Base-by-base conservation (phyloP, 2,329 filamentous ascomycete species). In the Fusarium foetens region DNA sequence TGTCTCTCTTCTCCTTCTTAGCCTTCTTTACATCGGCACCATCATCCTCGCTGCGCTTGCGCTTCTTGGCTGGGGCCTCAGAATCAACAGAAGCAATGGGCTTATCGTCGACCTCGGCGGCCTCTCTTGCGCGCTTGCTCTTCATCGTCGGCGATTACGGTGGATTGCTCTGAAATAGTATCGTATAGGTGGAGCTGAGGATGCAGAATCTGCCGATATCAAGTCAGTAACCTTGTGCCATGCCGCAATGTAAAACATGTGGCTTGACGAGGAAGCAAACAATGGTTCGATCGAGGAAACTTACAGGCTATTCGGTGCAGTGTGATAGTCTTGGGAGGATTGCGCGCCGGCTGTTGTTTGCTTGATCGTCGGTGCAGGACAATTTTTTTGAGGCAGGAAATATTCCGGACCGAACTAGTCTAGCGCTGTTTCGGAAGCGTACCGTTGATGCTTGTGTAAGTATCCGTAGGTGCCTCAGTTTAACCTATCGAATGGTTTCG, bases 71-170 rank as follows among this genome's bases (percentile, higher is more conserved):
- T 33, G 78, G 72, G 29, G 63, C 71, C 25, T 77, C 78, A 45
- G 68, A 68, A 21, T 76, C 69, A 36, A 71, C 63, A 36, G 62
- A 46, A 42, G 75, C 64, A 38, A 66, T 59, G 19, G 73, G 73
- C 57, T 75, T 78, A n/a, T 78, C 77, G 16, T 79, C 79, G 29
- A 73, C 72, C 39, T 78, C 74, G 45, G 62, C 74, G 36, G 78
- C 78, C 53, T 83, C 81, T 63, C 78, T 79, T 42, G 81, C 81
- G 58, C 81, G 81, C 70, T 83, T 83, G 78, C 81, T 83, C 75
- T 83, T 83, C 78, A 76, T 78, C 45, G 39, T 63, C 57, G 52
- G 43, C 25, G 58, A 55, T 33, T 64, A 39, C 25, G 19, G 59
- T 57, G 45, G 46, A 31, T 41, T 48, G 53, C 39, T 45, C 25